Base-by-base conservation (phyloP, 2,329 filamentous ascomycete genomes). In the Sporothrix humicola region DNA sequence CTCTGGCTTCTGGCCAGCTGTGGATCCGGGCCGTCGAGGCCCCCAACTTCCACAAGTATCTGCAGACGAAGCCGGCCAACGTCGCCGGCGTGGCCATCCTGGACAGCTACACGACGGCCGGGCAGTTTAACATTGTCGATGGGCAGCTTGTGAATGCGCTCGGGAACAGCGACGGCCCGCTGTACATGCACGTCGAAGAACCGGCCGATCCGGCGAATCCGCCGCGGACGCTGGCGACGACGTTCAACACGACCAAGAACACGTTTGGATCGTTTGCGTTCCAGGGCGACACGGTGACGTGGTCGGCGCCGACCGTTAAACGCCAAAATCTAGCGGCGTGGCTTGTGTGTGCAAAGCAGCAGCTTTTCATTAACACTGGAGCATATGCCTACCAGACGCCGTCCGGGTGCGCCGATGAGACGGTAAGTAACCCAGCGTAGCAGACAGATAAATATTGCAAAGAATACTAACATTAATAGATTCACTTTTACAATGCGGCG, bases 351-450 rank as follows among this genome's bases (percentile, higher is more conserved):
- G 81, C 81, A 63, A 81, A 82, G 6, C 84, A 87, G 80, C 79
- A 78, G 63, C 76, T 90, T 75, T 89, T 86, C 77, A 84, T 90
- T 77, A 90, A 90, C 77, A 83, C 89, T 72, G 88, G 89, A 0
- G 86, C 86, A 15, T 90, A 90, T 77, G 81, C 81, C 37, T 90
- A 89, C 77, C 81, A 86, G 79, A 90, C 88, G 12, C 88, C 88
- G 0, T 79, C 80, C 3, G 88, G 88, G 2, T 90, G 88, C 80
- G 82, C 83, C 44, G 88, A 90, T 81, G 84, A 90, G 81, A 90
- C 87, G 68, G 85, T 87, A 76, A 81, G 85, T 81, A 0, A 7
- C 17, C 20, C 15, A 10, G 15, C 5, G 15, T n/a, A 20, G 17
- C 48, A 12, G 26, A 48, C 20, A 13, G 20, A 13, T n/a, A 15